Percentiles rank a stretch among this genome's conserved stretches.
Evolutionary conservation across 306 rosid genomes (phyloP).

Genomic region (Cyclanthera cordifolia): DNA sequence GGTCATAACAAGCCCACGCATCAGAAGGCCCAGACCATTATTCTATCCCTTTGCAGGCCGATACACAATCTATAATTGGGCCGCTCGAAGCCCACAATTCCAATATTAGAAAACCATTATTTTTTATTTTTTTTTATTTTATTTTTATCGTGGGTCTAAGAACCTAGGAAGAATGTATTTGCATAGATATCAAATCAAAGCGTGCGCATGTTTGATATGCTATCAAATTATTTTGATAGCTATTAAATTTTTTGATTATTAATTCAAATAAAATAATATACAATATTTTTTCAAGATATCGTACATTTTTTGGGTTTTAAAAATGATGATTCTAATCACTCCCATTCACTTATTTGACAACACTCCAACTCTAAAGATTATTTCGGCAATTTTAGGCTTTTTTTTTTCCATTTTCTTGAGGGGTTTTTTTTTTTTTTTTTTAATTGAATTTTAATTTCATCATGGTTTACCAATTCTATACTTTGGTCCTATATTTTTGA

Average conservation of each 20-base stretch:
- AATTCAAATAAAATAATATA: slow-evolving; percentile 4
- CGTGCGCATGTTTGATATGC: slow-evolving; percentile 5
- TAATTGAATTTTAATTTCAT: background rate
- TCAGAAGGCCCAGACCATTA: no score
- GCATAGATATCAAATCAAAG: slow-evolving; percentile 6
- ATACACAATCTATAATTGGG: no score
- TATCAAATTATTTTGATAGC: background rate
- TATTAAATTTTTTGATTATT: background rate
- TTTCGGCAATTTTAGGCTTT: background rate
- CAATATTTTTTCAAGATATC: background rate
- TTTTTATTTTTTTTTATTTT: no score
- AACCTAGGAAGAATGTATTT: background rate
- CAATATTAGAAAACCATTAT: no score
- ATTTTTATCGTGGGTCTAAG: background rate
- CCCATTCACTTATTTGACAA: background rate
- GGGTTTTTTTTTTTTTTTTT: background rate
- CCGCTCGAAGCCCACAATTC: no score
- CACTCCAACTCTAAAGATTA: background rate
- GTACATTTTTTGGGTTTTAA: background rate
- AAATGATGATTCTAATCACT: background rate
- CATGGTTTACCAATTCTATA: background rate
- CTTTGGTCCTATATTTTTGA: background rate
- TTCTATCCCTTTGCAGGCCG: no score
- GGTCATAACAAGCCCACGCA: no score
- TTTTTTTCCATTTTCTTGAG: background rate